These are phyloP conservation scores for Knufia fluminis DNA, from an alignment of 2,329 filamentous ascomycete genomes.

Conservation along the genomic window DNA sequence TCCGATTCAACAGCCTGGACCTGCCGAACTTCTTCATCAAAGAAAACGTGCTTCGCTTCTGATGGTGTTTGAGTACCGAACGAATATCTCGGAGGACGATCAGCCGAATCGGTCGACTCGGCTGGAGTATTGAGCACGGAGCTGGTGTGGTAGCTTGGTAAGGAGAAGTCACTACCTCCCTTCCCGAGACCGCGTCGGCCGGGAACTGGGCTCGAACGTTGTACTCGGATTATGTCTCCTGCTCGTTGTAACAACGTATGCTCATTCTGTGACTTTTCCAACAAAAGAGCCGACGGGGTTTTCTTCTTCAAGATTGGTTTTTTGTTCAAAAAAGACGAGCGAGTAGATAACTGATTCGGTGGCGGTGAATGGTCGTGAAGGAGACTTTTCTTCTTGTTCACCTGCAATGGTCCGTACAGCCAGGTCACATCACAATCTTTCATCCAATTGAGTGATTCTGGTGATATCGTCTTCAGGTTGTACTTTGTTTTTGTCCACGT, in stretches of 20 bases:
- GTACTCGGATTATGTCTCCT: constrained; percentile 73
- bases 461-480: constrained; percentile 74
- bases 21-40: constrained; percentile 91
- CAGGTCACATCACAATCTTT: constrained; percentile 97
- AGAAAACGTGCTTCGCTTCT: constrained; percentile 79
- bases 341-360: constrained; percentile 48
- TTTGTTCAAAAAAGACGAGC: constrained; percentile 60
- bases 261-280: constrained; percentile 77
- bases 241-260: constrained; percentile 86
- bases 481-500: constrained; percentile 94
- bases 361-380: constrained; percentile 39
- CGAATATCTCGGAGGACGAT: constrained; percentile 44
- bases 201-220: constrained; percentile 52
- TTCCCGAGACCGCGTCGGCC: constrained; percentile 50
- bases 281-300: constrained; percentile 90
- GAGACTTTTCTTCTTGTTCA: constrained; percentile 50
- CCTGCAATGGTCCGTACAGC: constrained; percentile 89
- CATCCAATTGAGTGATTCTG: constrained; percentile 89
- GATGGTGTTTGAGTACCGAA: constrained; percentile 55
- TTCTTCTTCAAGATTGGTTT: constrained; percentile 95
- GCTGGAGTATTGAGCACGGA: constrained; percentile 51
- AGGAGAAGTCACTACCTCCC: constrained; percentile 59
- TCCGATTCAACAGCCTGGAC: constrained; percentile 90
- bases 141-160: constrained; percentile 43
- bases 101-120: constrained; percentile 14